phyloP scores from a whole-genome alignment of 1,139 yeast genomes.

The Yarrowia galli region DNA sequence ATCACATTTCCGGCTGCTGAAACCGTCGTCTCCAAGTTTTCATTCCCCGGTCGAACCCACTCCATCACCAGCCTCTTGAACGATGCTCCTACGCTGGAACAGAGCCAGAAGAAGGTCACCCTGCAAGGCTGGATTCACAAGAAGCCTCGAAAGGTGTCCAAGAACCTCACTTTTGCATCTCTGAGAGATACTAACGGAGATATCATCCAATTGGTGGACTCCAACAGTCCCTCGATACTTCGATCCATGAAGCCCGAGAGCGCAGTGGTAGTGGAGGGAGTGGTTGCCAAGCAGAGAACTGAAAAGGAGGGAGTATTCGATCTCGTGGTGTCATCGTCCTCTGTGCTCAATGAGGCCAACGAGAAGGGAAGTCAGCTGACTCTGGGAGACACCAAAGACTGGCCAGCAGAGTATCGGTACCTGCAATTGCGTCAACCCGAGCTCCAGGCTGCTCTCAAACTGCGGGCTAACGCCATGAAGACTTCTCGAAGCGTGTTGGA shows the following conservation, averaged over 20 bases:
- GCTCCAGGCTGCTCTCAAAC: constrained; percentile 65
- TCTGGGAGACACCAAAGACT: constrained; percentile 57
- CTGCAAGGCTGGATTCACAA: constrained; percentile 84
- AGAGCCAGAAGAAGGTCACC: constrained; percentile 40
- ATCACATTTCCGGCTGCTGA: constrained; percentile 15
- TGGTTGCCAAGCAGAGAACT: constrained; percentile 49
- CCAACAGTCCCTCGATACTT: constrained; percentile 57
- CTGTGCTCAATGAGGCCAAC: constrained; percentile 69
- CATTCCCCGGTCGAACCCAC: constrained; percentile 41
- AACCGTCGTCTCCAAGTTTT: constrained; percentile 40
- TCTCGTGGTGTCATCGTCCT: constrained; percentile 59
- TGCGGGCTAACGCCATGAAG: constrained; percentile 67
- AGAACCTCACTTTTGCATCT: constrained; percentile 67
- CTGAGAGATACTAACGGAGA: constrained; percentile 77
- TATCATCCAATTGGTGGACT: constrained; percentile 67
- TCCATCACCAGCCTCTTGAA: constrained; percentile 18
- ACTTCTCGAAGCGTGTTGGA: constrained; percentile 62
- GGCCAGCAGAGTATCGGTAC: constrained; percentile 83
- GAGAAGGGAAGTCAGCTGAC: constrained; percentile 75
- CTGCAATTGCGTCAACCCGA: constrained; percentile 73
- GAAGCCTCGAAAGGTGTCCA: constrained; percentile 71
- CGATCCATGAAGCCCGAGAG: constrained; percentile 71
- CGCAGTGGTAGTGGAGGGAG: constrained; percentile 62
- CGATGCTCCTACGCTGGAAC: constrained; percentile 16
- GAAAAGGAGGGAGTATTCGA: constrained; percentile 57